Base-by-base conservation (phyloP, 345 rosid genomes). In the Hirschfeldia incana region DNA sequence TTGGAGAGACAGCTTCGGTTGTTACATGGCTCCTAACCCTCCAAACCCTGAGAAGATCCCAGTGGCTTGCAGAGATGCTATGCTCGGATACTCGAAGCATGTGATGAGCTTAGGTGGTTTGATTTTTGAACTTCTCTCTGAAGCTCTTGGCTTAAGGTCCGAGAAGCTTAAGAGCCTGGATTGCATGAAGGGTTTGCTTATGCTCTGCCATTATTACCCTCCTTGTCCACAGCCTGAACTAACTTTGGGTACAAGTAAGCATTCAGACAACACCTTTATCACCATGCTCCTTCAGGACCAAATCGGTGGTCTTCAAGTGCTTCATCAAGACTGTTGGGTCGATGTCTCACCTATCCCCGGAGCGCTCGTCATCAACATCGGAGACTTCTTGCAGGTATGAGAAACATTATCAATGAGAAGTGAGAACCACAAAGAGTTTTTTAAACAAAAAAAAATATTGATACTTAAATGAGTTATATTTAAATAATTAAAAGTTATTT, bases 281-380 rank as follows among this genome's bases (percentile, higher is more conserved):
- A 86, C 88, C 36, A 53, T 83, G 29, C 86, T 85, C 66, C 83
- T 80, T 39, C 91, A 88, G 32, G 91, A 88, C 66, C 69, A 82
- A 17, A 78, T 83, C 0, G 91, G 91, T 13, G 91, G 91, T 39
- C 85, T 87, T 57, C 87, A 85, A 53, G 58, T 85, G 59, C 86
- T 85, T 64, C 82, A 85, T 73, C 70, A 78, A 44, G 78, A 85
- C 34, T 77, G 74, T 2, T 82, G 88, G 88, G 78, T 82, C 6
- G 75, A 87, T 69, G 88, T 85, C 2, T 21, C 57, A 1, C 87
- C 83, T 33, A 1, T 69, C 12, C 76, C 74, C 0, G 85, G 85
- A 4, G 83, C 83, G 6, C 82, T 83, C 28, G 59, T 85, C 13
- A 58, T 83, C 59, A 83, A 83, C 65, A 16, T 85, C 0, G 89